Conservation (phyloP, 2,329 filamentous ascomycete species). For the Colletotrichum paranaense region DNA sequence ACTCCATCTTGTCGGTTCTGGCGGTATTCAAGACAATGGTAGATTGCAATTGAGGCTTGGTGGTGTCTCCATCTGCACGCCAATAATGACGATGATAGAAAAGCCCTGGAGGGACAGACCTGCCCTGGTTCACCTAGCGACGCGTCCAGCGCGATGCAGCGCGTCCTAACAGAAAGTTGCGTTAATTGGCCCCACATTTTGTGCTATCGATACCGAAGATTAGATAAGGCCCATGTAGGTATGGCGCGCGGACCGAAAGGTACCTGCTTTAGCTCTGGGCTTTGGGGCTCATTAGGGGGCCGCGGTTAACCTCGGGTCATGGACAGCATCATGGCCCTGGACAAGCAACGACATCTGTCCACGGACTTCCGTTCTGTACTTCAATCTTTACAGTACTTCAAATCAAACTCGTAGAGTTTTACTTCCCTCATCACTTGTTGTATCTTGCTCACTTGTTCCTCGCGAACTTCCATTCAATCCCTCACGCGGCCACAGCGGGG, state of each 20-base stretch:
- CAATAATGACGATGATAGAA: not conserved
- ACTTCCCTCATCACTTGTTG: not conserved
- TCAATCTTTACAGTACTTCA: not conserved
- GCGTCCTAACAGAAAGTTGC: conserved; percentile 8
- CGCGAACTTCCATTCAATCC: not conserved
- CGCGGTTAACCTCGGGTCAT: conserved; percentile 55
- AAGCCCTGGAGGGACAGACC: conserved; percentile 1
- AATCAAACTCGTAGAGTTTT: not conserved
- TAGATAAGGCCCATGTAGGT: not conserved
- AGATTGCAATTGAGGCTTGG: not conserved
- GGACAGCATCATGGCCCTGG: conserved; percentile 21
- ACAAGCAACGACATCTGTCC: conserved; percentile 22
- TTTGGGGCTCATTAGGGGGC: conserved; percentile 38
- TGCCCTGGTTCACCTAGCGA: not conserved
- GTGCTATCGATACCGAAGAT: not conserved
- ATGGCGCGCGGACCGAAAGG: not conserved
- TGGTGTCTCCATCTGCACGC: conserved; percentile 19
- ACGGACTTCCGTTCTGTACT: conserved; percentile 18
- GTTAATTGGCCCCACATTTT: not conserved
- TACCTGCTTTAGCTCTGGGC: not conserved
- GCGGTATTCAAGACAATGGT: not conserved
- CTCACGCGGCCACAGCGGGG: not conserved
- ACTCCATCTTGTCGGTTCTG: conserved; percentile 60
- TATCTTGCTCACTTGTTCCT: not conserved
- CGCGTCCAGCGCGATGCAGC: conserved; percentile 31